Evolutionary conservation across 2,329 filamentous ascomycete species (phyloP).

Genomic region (Diaporthe aspalathi): DNA sequence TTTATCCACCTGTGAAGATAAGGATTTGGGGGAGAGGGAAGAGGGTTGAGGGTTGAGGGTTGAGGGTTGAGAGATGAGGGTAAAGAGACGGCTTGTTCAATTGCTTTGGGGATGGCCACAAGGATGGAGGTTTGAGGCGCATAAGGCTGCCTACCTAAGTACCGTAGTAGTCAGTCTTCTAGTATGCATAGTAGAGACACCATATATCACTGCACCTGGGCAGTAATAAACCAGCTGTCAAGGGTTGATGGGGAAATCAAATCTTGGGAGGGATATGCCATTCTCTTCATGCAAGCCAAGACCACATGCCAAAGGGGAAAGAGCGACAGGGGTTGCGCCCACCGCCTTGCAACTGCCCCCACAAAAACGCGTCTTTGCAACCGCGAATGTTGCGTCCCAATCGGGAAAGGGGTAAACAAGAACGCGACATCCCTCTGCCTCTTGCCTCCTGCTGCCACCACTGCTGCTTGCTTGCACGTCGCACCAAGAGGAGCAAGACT

Average conservation of each 20-base stretch:
- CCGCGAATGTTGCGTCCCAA: constrained; percentile 35
- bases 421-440: constrained; percentile 33
- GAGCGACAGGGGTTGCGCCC: constrained; percentile 19
- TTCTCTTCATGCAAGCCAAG: constrained; percentile 10
- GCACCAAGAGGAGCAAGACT: too few species aligned
- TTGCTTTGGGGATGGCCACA: not conserved
- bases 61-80: too few species aligned
- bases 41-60: too few species aligned
- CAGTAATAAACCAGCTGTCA: constrained; percentile 18
- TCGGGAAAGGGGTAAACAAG: constrained; percentile 40
- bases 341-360: constrained; percentile 20
- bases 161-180: not conserved
- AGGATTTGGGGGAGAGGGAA: too few species aligned
- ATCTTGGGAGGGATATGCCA: constrained; percentile 30
- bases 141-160: not conserved
- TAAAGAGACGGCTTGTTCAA: not conserved
- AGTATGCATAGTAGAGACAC: too few species aligned
- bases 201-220: too few species aligned
- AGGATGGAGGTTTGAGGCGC: not conserved
- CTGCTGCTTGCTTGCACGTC: not conserved
- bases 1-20: constrained; percentile 1
- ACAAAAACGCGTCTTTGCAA: constrained; percentile 35
- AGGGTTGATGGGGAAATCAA: constrained; percentile 25
- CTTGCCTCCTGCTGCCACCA: too few species aligned
- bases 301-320: constrained; percentile 20